These are phyloP conservation scores for Nannizzia gypsea DNA, from an alignment of 2,329 filamentous ascomycete genomes.

Conservation along the genomic window DNA sequence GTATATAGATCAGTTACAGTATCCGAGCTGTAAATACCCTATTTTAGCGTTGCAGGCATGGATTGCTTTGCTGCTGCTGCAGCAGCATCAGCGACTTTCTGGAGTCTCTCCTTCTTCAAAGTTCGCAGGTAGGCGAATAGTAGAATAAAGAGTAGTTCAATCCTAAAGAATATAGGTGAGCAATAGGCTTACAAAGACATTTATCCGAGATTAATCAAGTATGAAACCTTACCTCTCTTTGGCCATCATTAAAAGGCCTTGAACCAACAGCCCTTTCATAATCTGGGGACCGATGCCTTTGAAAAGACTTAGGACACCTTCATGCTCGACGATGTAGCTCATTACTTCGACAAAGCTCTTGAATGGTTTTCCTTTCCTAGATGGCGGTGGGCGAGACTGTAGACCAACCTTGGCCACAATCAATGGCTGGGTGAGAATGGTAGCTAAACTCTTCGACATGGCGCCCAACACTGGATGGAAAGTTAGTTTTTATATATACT, in stretches of 20 bases:
- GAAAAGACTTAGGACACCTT: slow-evolving; percentile 74
- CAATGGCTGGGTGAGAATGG: slow-evolving; percentile 81
- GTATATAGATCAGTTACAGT: neutral
- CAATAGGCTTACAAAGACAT: neutral
- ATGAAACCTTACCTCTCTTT: slow-evolving; percentile 64
- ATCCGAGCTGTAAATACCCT: slow-evolving; percentile 10
- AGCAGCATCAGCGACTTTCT: slow-evolving; percentile 53
- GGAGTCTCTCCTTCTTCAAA: slow-evolving; percentile 56
- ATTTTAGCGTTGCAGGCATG: slow-evolving; percentile 39
- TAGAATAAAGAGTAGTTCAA: slow-evolving; percentile 78
- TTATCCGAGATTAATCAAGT: neutral
- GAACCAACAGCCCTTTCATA: slow-evolving; percentile 80
- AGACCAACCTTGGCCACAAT: slow-evolving; percentile 97
- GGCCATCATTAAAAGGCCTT: slow-evolving; percentile 97
- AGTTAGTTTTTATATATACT: slow-evolving; percentile 9
- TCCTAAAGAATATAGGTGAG: slow-evolving; percentile 37
- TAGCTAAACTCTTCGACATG: slow-evolving; percentile 83
- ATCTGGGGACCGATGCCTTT: slow-evolving; percentile 95
- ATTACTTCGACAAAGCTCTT: slow-evolving; percentile 90
- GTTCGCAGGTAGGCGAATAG: slow-evolving; percentile 71
- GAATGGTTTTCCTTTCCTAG: slow-evolving; percentile 79
- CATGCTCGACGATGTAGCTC: slow-evolving; percentile 80
- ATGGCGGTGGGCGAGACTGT: slow-evolving; percentile 80
- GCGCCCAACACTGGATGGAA: slow-evolving; percentile 63
- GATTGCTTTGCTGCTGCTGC: slow-evolving; percentile 49